phyloP scores from a whole-genome alignment of 1,139 yeast genomes.

The Candida pseudocylindracea region DNA sequence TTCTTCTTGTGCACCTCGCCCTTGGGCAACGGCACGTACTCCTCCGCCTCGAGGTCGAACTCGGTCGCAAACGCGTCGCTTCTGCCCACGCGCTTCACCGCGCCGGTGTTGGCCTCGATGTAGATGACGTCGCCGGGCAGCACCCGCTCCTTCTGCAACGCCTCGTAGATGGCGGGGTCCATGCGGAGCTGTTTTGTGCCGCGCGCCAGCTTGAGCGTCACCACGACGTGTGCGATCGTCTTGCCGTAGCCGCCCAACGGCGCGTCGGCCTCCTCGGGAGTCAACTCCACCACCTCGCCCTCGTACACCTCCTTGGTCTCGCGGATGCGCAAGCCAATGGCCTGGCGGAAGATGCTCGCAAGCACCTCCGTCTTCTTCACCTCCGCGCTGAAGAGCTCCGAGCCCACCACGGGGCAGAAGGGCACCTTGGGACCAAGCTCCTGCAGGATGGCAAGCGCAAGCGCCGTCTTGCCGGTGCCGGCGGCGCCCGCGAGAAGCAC shows the following conservation, averaged over 20 bases:
- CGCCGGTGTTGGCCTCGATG: conserved; percentile 93
- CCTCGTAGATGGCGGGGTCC: conserved; percentile 90
- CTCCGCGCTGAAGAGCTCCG: conserved; percentile 89
- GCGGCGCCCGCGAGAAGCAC: conserved; percentile 92
- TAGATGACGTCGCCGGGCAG: conserved; percentile 92
- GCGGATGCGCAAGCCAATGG: conserved; percentile 86
- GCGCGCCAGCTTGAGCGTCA: conserved; percentile 86
- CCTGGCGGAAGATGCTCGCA: conserved; percentile 94
- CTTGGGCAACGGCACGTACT: conserved; percentile 93
- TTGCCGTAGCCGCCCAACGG: conserved; percentile 97
- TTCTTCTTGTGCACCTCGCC: conserved; percentile 98
- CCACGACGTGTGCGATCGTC: conserved; percentile 82
- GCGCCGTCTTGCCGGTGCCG: conserved; percentile 94
- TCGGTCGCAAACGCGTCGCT: conserved; percentile 97
- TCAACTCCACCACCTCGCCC: conserved; percentile 91
- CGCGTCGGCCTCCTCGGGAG: conserved; percentile 94
- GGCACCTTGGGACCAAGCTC: conserved; percentile 98
- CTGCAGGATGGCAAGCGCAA: conserved; percentile 89
- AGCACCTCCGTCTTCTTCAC: conserved; percentile 92
- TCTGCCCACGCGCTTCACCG: conserved; percentile 93
- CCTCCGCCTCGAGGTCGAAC: conserved; percentile 95
- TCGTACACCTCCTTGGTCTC: conserved; percentile 97
- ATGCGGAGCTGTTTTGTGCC: conserved; percentile 85
- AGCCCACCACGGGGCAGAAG: conserved; percentile 92
- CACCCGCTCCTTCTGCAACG: conserved; percentile 88